Evolutionary conservation across 2,329 filamentous ascomycete species (phyloP), one percentile per base, ranked within the genome.

Genomic region (Dothistroma pini): DNA sequence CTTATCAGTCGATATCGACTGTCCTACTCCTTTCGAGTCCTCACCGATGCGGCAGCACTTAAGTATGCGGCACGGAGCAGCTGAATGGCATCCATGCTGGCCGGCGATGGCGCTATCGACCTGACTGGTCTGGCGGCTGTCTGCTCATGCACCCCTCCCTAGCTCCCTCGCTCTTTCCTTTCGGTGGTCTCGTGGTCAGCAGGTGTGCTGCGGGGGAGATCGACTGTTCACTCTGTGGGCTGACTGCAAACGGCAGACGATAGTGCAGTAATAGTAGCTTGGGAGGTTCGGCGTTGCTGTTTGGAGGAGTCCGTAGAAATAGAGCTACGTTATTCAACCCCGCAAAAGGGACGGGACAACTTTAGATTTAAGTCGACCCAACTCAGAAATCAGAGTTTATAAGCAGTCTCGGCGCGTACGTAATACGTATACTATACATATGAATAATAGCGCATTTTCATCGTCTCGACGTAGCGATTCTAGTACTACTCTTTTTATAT

Each of bases 1-100:
- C 61, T 34, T 32, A 70, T 71, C 69, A 71, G 70, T 62, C 63
- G 14, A 12, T 9, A 16, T 31, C 21, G 51, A 32, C 34, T 32
- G 38, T 14, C 16, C 51, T 56, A 47, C 50, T 29, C 22, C 49
- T 21, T 41, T 9, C 10, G 2, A 10, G n/a, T 53, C 56, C 61
- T 64, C 65, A 70, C 68, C 66, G 62, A 31, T 14, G 58, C 52
- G 34, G 68, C 61, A 31, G 65, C 61, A 16, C 53, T 55, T 19
- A 69, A 50, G 54, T 68, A 70, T 32, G 48, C 54, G n/a, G 22
- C 38, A n/a, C 68, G 62, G 22, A 68, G 60, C 29, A 66, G 48
- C 34, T 57, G 38, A 19, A 62, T 31, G 14, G 58, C 55, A 54
- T 64, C 60, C 54, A 63, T 61, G 29, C 25, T 38, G 54, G 25